Evolutionary conservation across 2,329 filamentous ascomycete species (phyloP).

Genomic region (Scolecobasidium constrictum): DNA sequence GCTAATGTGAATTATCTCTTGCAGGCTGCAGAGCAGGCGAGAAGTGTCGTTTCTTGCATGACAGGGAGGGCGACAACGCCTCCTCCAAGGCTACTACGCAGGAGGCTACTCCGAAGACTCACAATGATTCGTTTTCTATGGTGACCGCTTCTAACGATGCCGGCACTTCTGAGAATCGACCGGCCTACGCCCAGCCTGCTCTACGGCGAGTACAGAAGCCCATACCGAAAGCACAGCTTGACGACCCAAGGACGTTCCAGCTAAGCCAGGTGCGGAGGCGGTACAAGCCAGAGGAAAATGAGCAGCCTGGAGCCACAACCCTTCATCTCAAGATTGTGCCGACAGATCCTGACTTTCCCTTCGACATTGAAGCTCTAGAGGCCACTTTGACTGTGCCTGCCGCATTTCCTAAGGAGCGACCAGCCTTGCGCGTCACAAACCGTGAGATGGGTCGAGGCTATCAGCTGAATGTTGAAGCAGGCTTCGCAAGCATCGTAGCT

Average conservation of each 20-base stretch:
- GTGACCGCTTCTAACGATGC: no score
- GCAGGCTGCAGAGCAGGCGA: conserved; percentile 42
- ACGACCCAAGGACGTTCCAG: conserved; percentile 64
- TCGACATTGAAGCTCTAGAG: conserved; percentile 58
- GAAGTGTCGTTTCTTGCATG: conserved; percentile 40
- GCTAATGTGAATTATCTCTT: background rate
- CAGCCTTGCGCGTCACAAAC: conserved; percentile 55
- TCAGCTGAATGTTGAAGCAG: conserved; percentile 64
- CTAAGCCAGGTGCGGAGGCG: conserved; percentile 60
- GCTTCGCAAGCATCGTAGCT: conserved; percentile 55
- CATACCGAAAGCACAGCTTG: conserved; percentile 49
- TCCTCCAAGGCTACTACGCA: conserved; percentile 1
- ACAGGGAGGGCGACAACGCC: conserved; percentile 16
- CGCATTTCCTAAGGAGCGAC: conserved; percentile 45
- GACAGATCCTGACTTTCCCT: conserved; percentile 77
- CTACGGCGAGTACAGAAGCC: conserved; percentile 54
- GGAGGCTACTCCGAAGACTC: no score
- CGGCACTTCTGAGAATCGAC: no score
- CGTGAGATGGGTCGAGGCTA: conserved; percentile 61
- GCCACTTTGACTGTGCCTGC: conserved; percentile 57
- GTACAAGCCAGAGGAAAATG: conserved; percentile 41
- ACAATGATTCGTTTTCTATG: no score
- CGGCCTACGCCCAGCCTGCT: no score
- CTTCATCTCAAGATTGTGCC: conserved; percentile 57
- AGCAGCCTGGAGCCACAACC: conserved; percentile 40